Evolutionary conservation across 768 basidiomycete genomes (phyloP), one percentile per base, ranked within the genome.

Genomic region (Pisolithus marmoratus): DNA sequence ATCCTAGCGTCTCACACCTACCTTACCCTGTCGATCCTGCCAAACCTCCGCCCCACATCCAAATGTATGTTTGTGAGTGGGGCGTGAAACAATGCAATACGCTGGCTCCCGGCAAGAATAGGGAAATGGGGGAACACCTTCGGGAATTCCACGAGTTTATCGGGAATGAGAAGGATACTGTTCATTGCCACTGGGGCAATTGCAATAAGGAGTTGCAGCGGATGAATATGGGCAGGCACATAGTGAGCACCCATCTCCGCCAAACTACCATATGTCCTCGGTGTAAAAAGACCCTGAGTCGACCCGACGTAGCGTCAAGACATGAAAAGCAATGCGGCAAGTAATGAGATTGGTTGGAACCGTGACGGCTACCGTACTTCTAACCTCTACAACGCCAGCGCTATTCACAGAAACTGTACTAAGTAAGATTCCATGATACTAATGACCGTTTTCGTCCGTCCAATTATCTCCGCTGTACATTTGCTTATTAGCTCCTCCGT

Each of bases 61-160:
- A 24, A 49, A 60, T 45, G 31, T 27, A 26, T 64, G 63, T 38
- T 54, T 51, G 5, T 67, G 65, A 65, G n/a, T 56, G 40, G 49
- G 41, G 43, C 31, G 58, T 9, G 63, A 60, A 63, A 17, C 51
- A 0, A 9, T 65, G 64, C 50, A 37, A 57, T 23, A 65, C 60
- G 29, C 31, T 20, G 6, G 64, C 60, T 36, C 64, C 64, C 1
- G 65, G 65, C 3, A 64, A 44, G 29, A 65, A 67, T 44, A 58
- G 65, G n/a, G 64, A 65, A 23, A 65, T 65, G 64, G 60, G 57
- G 1, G 65, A 65, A 15, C 64, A 65, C 31, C 46, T 65, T 6
- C 56, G 64, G 1, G 46, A 37, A 0, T 48, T 15, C 3, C 64
- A 65, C 38, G 38, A 36, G 5, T 67, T 65, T 3, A 17, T 63